Base-by-base conservation (phyloP, 2,329 filamentous ascomycete genomes). In the Penicillium glabrum region DNA sequence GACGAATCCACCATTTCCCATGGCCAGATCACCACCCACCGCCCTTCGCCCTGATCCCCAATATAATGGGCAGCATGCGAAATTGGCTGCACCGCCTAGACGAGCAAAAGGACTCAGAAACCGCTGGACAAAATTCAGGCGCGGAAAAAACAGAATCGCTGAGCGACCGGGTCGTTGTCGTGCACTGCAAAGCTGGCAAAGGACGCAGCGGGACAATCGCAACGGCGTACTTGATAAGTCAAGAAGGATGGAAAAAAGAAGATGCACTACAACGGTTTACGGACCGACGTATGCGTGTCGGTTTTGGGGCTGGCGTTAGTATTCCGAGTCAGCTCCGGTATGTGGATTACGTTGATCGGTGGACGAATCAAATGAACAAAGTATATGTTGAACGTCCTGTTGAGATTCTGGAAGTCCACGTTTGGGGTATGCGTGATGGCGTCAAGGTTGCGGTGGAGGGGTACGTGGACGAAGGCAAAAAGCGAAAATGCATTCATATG, bases 11-110 rank as follows among this genome's bases (percentile, higher is more conserved):
- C 61, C 95, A 99, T 76, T 98, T 93, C 69, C 95, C 95, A 0
- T 99, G 91, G 86, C 95, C 95, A 0, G 95, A 99, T 72, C 95
- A 99, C 71, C 95, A 99, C 72, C 95, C 95, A 3, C 95, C 95
- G 51, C 95, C 95, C 0, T 99, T 99, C 68, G 83, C 86, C 23
- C 80, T 98, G 21, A 87, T 99, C 35, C 93, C 93, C 0, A 82
- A 91, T 75, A 93, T 97, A 60, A 87, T 97, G 83, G 92, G 87
- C 1, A 90, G 89, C 67, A 98, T 99, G 93, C 84, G 90, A 58
- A 90, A 93, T 68, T 98, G 93, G 91, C 73, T 96, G 52, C 79
- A 83, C 46, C 72, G 76, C 0, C 69, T 72, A 10, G 68, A 67
- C 7, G 62, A 59, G 1, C 19, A 13, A 4, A 61, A 72, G n/a